A percentile compares a stretch with the other conserved stretches of the same genome.
phyloP scores from a whole-genome alignment of 345 rosid genomes.

The Xanthoceras sorbifolium region DNA sequence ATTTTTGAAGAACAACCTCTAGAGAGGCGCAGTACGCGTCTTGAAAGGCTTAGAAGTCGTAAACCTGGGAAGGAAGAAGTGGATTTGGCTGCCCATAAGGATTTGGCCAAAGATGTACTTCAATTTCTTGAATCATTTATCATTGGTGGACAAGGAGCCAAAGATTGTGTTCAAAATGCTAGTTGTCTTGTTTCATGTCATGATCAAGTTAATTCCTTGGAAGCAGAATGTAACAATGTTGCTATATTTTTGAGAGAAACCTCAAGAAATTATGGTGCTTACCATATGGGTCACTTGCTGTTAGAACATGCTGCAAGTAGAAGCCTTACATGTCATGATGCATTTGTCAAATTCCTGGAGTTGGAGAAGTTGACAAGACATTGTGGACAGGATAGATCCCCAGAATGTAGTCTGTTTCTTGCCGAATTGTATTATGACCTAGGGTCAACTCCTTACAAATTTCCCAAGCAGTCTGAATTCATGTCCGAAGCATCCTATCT shows the following conservation, averaged over 20 bases:
- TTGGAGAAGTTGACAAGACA: conserved; percentile 83
- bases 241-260: conserved; percentile 59
- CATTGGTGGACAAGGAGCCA: conserved; percentile 32
- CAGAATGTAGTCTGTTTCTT: conserved; percentile 88
- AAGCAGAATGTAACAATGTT: conserved; percentile 51
- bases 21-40: conserved; percentile 97
- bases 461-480: conserved; percentile 52
- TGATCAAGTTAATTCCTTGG: conserved; percentile 39
- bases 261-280: conserved; percentile 81
- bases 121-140: conserved; percentile 76
- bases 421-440: conserved; percentile 85
- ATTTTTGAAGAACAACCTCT: conserved; percentile 76
- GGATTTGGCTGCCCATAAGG: conserved; percentile 62
- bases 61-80: conserved; percentile 88
- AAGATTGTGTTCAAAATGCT: conserved; percentile 40
- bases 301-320: conserved; percentile 63
- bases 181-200: conserved; percentile 38
- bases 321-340: conserved; percentile 47
- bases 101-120: conserved; percentile 61
- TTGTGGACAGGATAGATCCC: conserved; percentile 82
- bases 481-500: conserved; percentile 76
- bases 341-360: conserved; percentile 62
- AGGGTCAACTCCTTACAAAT: conserved; percentile 54
- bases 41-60: conserved; percentile 91
- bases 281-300: conserved; percentile 90